These are phyloP conservation scores for Eucalyptus dawsonii DNA, from an alignment of 345 rosid species.

Conservation along the genomic window DNA sequence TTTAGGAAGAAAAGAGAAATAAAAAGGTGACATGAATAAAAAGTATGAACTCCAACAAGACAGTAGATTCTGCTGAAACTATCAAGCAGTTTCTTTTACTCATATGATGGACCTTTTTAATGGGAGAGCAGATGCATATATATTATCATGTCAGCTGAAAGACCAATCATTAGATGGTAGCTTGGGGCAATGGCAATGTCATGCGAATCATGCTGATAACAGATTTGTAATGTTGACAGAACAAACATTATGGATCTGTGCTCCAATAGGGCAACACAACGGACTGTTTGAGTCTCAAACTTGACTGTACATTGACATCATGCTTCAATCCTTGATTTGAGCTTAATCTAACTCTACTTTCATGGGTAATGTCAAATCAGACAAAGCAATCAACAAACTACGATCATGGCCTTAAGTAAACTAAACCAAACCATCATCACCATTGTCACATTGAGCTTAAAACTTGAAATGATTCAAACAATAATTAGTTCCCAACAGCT, in stretches of 20 bases:
- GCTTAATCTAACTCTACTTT: background rate
- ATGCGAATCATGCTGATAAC: background rate
- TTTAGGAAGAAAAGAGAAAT: background rate
- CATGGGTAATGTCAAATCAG: background rate
- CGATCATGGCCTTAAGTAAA: background rate
- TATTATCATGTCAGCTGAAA: background rate
- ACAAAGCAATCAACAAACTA: background rate
- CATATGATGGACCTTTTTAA: background rate
- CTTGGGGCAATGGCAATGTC: background rate
- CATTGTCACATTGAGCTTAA: background rate
- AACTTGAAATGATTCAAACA: background rate
- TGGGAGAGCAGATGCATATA: background rate
- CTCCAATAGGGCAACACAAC: background rate
- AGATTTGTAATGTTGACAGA: background rate
- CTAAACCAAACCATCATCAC: background rate
- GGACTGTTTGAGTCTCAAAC: background rate
- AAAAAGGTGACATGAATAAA: background rate
- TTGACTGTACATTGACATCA: background rate
- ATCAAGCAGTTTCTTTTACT: background rate
- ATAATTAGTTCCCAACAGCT: background rate
- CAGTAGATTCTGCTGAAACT: background rate
- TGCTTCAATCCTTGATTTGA: background rate
- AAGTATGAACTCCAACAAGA: background rate
- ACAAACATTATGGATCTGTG: background rate
- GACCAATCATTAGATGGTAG: background rate